Percentiles rank a stretch among this genome's conserved stretches.
phyloP scores from a whole-genome alignment of 1,284 basidiomycete genomes.

The Ustilago loliicola region DNA sequence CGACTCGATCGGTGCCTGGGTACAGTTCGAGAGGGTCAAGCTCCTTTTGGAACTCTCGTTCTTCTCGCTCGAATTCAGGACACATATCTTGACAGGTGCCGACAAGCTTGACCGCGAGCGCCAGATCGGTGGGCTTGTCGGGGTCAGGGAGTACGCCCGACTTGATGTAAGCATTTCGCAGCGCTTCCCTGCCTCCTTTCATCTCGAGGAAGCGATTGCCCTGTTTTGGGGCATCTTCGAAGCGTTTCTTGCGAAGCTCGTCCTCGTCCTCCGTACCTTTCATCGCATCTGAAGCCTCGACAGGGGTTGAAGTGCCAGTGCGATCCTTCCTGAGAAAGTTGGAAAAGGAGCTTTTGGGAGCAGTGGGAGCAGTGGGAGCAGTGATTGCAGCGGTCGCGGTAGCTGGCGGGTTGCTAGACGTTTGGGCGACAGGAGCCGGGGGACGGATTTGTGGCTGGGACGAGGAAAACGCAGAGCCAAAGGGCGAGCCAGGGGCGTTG shows the following conservation, averaged over 20 bases:
- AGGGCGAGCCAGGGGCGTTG: neutral
- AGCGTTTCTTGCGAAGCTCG: conserved; percentile 54
- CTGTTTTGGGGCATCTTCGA: conserved; percentile 52
- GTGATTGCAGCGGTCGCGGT: neutral
- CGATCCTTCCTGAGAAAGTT: conserved; percentile 51
- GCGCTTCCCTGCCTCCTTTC: conserved; percentile 47
- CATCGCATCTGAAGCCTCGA: conserved; percentile 6
- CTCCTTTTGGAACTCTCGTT: conserved; percentile 89
- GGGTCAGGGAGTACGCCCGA: conserved; percentile 90
- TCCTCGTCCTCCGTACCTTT: conserved; percentile 34
- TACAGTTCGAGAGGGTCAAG: conserved; percentile 84
- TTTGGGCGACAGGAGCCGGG: neutral
- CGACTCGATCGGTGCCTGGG: conserved; percentile 76
- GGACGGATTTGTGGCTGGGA: neutral
- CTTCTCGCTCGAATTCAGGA: conserved; percentile 89
- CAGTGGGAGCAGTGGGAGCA: conserved; percentile 9
- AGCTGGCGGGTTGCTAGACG: conserved; percentile 2
- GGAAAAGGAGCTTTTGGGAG: conserved; percentile 44
- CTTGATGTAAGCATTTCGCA: conserved; percentile 82
- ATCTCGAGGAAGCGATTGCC: conserved; percentile 58
- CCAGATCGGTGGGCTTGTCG: conserved; percentile 80
- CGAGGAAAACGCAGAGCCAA: conserved; percentile 22
- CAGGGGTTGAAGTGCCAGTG: conserved; percentile 33
- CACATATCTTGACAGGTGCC: conserved; percentile 96
- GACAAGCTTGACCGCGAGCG: conserved; percentile 87